A percentile compares a stretch with the other conserved stretches of the same genome.
phyloP scores from a whole-genome alignment of 2,329 filamentous ascomycete genomes.

The Scortechinia acanthostroma region DNA sequence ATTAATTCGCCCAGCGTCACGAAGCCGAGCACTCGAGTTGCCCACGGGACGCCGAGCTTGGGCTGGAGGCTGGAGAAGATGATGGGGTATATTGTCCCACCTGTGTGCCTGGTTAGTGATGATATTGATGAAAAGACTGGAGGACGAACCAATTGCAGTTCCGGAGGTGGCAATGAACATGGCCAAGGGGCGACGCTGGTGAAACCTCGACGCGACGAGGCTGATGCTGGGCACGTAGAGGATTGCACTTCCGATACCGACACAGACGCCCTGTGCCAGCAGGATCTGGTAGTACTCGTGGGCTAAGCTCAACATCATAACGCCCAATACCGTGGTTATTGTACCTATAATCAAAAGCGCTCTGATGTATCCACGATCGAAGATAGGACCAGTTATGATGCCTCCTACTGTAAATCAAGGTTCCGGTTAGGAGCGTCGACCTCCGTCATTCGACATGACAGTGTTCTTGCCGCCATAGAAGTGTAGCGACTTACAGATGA shows the following conservation, averaged over 20 bases:
- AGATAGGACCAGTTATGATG: slow-evolving; percentile 36
- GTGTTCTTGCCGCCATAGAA: too few species aligned
- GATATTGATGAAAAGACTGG: slow-evolving; percentile 25
- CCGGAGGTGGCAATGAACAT: slow-evolving; percentile 54
- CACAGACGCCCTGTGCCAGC: slow-evolving; percentile 41
- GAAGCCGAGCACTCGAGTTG: slow-evolving; percentile 37
- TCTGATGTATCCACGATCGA: slow-evolving; percentile 39
- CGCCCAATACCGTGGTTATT: slow-evolving; percentile 31
- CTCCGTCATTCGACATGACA: too few species aligned
- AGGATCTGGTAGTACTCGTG: slow-evolving; percentile 42
- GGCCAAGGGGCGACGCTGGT: slow-evolving; percentile 42
- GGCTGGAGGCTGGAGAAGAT: slow-evolving; percentile 34
- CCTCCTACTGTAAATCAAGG: too few species aligned
- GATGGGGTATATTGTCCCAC: slow-evolving; percentile 40
- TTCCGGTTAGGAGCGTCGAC: too few species aligned
- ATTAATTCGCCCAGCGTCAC: slow-evolving; percentile 27
- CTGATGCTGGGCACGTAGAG: slow-evolving; percentile 60
- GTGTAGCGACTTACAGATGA: too few species aligned
- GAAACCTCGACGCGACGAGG: slow-evolving; percentile 62
- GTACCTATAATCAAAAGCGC: slow-evolving; percentile 29
- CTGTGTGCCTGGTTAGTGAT: slow-evolving; percentile 39
- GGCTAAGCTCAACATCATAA: slow-evolving; percentile 36
- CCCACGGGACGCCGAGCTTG: slow-evolving; percentile 46
- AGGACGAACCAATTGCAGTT: slow-evolving; percentile 37
- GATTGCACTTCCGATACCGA: slow-evolving; percentile 50